These are phyloP conservation scores for Saccharomycopsis malanga DNA, from an alignment of 805 yeast genomes.

Conservation along the genomic window DNA sequence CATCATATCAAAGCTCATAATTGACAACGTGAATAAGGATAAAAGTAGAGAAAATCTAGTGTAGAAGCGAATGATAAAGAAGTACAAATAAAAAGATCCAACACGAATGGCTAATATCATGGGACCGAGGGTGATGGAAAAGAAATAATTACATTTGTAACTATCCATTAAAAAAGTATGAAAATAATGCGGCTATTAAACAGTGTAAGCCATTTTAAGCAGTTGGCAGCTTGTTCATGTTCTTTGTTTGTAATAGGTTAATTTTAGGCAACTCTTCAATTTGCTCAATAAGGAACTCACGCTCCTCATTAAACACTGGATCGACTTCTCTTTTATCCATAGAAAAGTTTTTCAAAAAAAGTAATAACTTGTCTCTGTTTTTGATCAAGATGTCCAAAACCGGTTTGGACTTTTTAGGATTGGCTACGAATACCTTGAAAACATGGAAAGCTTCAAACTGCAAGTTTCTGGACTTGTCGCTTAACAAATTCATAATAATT, in stretches of 20 bases:
- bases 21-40: too few species aligned
- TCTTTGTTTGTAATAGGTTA: not conserved
- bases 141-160: too few species aligned
- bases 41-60: too few species aligned
- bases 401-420: slow-evolving; percentile 80
- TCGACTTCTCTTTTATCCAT: slow-evolving; percentile 57
- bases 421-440: slow-evolving; percentile 93
- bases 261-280: slow-evolving; percentile 62
- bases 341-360: slow-evolving; percentile 59
- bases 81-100: too few species aligned
- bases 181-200: too few species aligned
- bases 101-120: too few species aligned
- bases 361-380: slow-evolving; percentile 70
- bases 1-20: too few species aligned
- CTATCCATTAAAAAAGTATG: too few species aligned
- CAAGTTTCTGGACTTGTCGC: slow-evolving; percentile 83
- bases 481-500: slow-evolving; percentile 73
- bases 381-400: slow-evolving; percentile 76
- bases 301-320: slow-evolving; percentile 65
- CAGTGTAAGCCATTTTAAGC: not conserved
- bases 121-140: too few species aligned
- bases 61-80: too few species aligned
- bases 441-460: slow-evolving; percentile 89
- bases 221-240: not conserved
- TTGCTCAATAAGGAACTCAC: slow-evolving; percentile 69